phyloP scores from a whole-genome alignment of 352 stramenopile genomes.

The Globisporangium apiculatum region DNA sequence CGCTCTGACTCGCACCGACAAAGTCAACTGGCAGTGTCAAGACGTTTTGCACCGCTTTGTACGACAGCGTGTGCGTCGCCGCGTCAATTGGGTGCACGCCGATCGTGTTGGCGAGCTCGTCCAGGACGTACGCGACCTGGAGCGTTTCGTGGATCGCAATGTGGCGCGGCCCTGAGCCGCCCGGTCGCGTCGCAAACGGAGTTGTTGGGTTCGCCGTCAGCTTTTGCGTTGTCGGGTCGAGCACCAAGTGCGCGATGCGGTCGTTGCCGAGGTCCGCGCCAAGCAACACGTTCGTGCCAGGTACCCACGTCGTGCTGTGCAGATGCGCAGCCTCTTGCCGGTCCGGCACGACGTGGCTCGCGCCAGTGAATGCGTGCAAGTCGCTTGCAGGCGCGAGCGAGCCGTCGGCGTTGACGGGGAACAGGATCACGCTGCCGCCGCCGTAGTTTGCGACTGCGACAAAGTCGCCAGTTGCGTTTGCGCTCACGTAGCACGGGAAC shows the following conservation, averaged over 20 bases:
- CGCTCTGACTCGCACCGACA: constrained; percentile 23
- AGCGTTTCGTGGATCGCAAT: constrained; percentile 54
- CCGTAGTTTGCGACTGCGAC: constrained; percentile 70
- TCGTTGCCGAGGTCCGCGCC: constrained; percentile 70
- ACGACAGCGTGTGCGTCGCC: constrained; percentile 32
- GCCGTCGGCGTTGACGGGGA: constrained; percentile 45
- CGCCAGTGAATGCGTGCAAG: constrained; percentile 35
- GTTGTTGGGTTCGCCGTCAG: constrained; percentile 24
- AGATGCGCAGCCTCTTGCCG: constrained; percentile 71
- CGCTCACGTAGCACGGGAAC: constrained; percentile 57
- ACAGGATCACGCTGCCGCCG: constrained; percentile 54
- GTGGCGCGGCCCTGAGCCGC: constrained; percentile 63
- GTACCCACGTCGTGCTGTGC: constrained; percentile 65
- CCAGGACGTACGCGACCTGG: constrained; percentile 55
- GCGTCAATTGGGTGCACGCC: constrained; percentile 47
- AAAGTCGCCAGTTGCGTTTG: constrained; percentile 41
- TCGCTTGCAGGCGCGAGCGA: constrained; percentile 35
- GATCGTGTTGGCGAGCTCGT: constrained; percentile 64
- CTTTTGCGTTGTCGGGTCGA: constrained; percentile 33
- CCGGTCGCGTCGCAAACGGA: constrained; percentile 32
- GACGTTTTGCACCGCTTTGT: constrained; percentile 45
- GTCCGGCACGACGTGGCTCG: constrained; percentile 38
- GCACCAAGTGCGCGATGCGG: constrained; percentile 46
- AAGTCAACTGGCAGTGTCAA: constrained; percentile 53
- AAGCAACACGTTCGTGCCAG: constrained; percentile 28